Base-by-base conservation (phyloP, 805 yeast genomes). In the Yarrowia deformans region DNA sequence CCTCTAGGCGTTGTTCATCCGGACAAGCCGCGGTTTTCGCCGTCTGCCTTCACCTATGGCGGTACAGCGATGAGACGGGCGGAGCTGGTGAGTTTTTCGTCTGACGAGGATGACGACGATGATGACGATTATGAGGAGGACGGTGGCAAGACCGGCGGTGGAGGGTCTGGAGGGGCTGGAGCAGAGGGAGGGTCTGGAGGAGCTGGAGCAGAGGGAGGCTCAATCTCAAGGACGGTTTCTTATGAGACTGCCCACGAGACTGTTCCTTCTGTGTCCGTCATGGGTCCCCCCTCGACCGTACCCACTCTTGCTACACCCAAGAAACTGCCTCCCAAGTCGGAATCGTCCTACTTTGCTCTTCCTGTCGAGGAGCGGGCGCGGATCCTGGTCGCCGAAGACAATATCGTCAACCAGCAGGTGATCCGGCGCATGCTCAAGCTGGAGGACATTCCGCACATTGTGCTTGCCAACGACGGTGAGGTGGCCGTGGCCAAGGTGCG, bases 341-440 rank as follows among this genome's bases (percentile, higher is more conserved):
- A 60, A 12, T 19, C 56, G 8, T 48, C 56, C 6, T 63, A 63
- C 68, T 63, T 63, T 49, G 35, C 68, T 16, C 39, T 63, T 2
- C 68, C 56, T 5, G 46, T 37, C 1, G 68, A 63, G 7, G 68
- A 63, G 12, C 45, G 68, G 16, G 69, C 56, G 1, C 69, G 74
- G 10, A 87, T 94, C 34, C 81, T 94, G 60, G 94, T 95, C 16
- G 98, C 97, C 0, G 99, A 94, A 75, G 98, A 93, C 75, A 94
- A 94, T 74, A 81, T 84, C 72, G 97, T 94, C n/a, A 93, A 94
- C 76, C 97, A 93, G 77, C 95, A 91, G 78, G 97, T 94, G 32
- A 89, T 93, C 72, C 86, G 84, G 72, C 80, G 97, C 69, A 91
- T 94, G 97, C 81, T 94, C 70, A 84, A 83, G 63, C 80, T 91